Evolutionary conservation across 805 yeast genomes (phyloP).

Genomic region (Saccharomycopsis malanga): DNA sequence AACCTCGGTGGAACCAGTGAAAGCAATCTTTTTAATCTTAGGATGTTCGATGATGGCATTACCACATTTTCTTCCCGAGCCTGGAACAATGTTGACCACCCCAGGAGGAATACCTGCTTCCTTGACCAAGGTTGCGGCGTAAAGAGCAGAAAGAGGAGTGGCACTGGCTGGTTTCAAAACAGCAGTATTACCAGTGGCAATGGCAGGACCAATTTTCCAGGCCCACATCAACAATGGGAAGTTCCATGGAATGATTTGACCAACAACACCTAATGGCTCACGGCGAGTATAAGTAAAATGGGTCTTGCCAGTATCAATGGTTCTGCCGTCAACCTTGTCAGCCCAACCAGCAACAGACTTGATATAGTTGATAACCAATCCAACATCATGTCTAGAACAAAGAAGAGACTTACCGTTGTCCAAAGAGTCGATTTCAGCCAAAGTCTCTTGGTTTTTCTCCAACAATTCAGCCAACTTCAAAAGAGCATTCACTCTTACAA

Average conservation of each 20-base stretch:
- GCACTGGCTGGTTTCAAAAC: slow-evolving; percentile 59
- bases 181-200: slow-evolving; percentile 59
- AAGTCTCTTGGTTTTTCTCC: slow-evolving; percentile 40
- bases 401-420: slow-evolving; percentile 48
- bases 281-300: slow-evolving; percentile 49
- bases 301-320: slow-evolving; percentile 42
- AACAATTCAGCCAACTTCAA: slow-evolving; percentile 43
- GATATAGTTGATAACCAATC: slow-evolving; percentile 39
- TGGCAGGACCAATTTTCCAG: slow-evolving; percentile 64
- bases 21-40: slow-evolving; percentile 66
- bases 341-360: slow-evolving; percentile 50
- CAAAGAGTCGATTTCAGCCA: slow-evolving; percentile 44
- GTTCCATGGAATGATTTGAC: slow-evolving; percentile 68
- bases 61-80: slow-evolving; percentile 57
- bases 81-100: slow-evolving; percentile 55
- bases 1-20: slow-evolving; percentile 92
- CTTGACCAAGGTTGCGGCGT: slow-evolving; percentile 42
- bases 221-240: slow-evolving; percentile 63
- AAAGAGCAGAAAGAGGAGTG: slow-evolving; percentile 61
- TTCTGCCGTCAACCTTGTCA: slow-evolving; percentile 43
- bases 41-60: slow-evolving; percentile 51
- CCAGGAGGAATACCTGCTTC: slow-evolving; percentile 62
- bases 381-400: slow-evolving; percentile 44
- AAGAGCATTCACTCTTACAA: slow-evolving; percentile 35
- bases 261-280: slow-evolving; percentile 67